Percentiles rank a stretch among this genome's conserved stretches.
Evolutionary conservation across 768 basidiomycete genomes (phyloP).

Genomic region (Kwoniella mangroviensis): DNA sequence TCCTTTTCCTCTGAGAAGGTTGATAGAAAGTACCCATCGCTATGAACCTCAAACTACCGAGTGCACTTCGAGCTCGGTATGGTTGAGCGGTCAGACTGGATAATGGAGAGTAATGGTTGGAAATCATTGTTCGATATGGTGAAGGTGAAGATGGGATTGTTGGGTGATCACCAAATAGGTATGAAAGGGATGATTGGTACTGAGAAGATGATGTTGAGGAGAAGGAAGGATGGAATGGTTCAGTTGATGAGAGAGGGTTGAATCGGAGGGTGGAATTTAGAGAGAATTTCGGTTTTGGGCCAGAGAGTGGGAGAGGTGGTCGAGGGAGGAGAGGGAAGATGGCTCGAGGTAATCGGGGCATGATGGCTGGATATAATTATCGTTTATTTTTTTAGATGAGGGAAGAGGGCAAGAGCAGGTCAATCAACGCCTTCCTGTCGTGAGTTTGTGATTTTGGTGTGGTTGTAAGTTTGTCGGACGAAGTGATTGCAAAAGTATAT

Average conservation of each 20-base stretch:
- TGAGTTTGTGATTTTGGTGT: neutral
- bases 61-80: neutral
- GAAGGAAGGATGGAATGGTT: neutral
- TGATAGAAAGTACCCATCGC: conserved; percentile 82
- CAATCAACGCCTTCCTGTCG: neutral
- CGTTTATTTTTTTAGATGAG: too few relatives aligned
- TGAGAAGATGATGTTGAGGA: conserved; percentile 8
- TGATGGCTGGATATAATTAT: too few relatives aligned
- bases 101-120: conserved; percentile 11
- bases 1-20: conserved; percentile 90
- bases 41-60: conserved; percentile 53
- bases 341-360: conserved; percentile 27
- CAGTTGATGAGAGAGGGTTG: conserved; percentile 8
- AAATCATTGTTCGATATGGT: neutral
- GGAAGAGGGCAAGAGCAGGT: neutral
- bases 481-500: neutral
- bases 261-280: conserved; percentile 20
- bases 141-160: conserved; percentile 1
- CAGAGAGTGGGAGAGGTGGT: neutral
- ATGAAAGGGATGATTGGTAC: conserved; percentile 10
- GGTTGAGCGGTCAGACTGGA: neutral
- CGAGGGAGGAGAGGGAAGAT: conserved; percentile 16
- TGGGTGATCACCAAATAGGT: neutral
- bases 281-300: conserved; percentile 9
- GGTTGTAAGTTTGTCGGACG: conserved; percentile 6